Evolutionary conservation across 345 rosid species (phyloP).

Genomic region (Populus euphratica): DNA sequence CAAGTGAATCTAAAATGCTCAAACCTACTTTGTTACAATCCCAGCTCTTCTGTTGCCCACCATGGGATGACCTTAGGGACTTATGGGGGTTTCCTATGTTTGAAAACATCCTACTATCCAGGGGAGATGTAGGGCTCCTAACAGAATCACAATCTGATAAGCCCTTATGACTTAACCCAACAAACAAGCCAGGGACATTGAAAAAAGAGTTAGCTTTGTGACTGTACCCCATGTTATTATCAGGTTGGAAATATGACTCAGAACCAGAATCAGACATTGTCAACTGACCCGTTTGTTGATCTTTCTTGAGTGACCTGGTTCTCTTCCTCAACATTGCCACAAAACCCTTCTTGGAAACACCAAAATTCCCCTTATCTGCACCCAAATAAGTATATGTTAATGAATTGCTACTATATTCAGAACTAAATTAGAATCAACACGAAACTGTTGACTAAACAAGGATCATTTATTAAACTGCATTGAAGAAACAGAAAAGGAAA

Average conservation of each 20-base stretch:
- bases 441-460: neutral
- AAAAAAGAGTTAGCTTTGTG: conserved; percentile 40
- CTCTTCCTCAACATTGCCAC: conserved; percentile 42
- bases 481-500: neutral
- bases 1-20: conserved; percentile 71
- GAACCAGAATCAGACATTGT: conserved; percentile 42
- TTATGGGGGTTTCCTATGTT: conserved; percentile 43
- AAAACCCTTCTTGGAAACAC: neutral
- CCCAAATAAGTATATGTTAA: neutral
- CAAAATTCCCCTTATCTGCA: conserved; percentile 8
- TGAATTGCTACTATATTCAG: neutral
- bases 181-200: conserved; percentile 58
- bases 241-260: conserved; percentile 28
- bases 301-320: conserved; percentile 53
- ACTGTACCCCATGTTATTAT: conserved; percentile 23
- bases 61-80: conserved; percentile 43
- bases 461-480: neutral
- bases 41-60: conserved; percentile 56
- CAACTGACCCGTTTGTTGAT: conserved; percentile 41
- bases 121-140: conserved; percentile 92
- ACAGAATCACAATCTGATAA: conserved; percentile 65
- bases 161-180: conserved; percentile 57
- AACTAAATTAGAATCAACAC: neutral
- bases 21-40: conserved; percentile 70
- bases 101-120: conserved; percentile 62